phyloP scores from a whole-genome alignment of 192 early-diverging fungal species.

The Umbelopsis sp. region DNA sequence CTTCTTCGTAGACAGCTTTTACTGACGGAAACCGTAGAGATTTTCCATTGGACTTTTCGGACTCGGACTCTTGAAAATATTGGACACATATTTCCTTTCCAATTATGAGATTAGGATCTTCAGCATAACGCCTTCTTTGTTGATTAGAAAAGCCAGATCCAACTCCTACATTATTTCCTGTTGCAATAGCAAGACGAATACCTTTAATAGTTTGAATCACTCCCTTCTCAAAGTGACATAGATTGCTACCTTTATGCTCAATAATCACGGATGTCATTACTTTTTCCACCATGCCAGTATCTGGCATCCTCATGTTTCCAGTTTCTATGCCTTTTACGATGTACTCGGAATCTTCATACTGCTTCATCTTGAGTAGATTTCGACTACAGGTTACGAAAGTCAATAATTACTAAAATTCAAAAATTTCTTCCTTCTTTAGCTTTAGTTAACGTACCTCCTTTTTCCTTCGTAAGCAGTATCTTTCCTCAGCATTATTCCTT shows the following conservation, averaged over 20 bases:
- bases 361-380: constrained; percentile 54
- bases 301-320: constrained; percentile 44
- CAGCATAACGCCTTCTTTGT: constrained; percentile 44
- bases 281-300: constrained; percentile 34
- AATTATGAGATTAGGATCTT: constrained; percentile 46
- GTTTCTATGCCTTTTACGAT: constrained; percentile 42
- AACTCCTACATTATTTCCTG: constrained; percentile 48
- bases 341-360: constrained; percentile 57
- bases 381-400: constrained; percentile 26
- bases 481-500: constrained; percentile 53
- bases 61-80: constrained; percentile 51
- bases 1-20: constrained; percentile 51
- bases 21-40: constrained; percentile 56
- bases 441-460: constrained; percentile 38
- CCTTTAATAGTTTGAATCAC: too few relatives aligned
- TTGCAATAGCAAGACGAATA: not conserved
- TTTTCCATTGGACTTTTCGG: constrained; percentile 8
- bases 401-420: not conserved
- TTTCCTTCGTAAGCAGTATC: constrained; percentile 54
- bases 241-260: constrained; percentile 38
- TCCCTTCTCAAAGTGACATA: too few relatives aligned
- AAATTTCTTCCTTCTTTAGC: not conserved
- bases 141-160: constrained; percentile 53
- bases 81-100: constrained; percentile 55
- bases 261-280: constrained; percentile 48